Evolutionary conservation across 75 land plant genomes (phyloP).

Genomic region (Sequoiadendron giganteum): DNA sequence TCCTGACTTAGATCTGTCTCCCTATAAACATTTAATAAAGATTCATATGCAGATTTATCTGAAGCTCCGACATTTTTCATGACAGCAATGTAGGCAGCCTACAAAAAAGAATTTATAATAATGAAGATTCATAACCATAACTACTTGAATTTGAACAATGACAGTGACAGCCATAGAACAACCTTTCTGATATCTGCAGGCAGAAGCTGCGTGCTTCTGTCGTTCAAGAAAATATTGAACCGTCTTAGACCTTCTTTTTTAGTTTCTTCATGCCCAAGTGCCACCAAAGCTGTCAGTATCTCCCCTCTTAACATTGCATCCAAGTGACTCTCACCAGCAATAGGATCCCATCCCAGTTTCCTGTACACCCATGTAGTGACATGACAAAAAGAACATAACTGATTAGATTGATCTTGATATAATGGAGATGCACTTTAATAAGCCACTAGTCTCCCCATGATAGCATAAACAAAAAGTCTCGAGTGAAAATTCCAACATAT

Average conservation of each 20-base stretch:
- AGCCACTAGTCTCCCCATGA: not conserved
- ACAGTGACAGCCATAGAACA: constrained; percentile 5
- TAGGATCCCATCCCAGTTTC: constrained; percentile 91
- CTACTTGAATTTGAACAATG: not conserved
- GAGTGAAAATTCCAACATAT: not conserved
- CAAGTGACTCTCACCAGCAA: constrained; percentile 64
- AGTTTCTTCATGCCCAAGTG: constrained; percentile 70
- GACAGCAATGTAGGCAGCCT: constrained; percentile 92
- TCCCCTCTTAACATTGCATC: constrained; percentile 93
- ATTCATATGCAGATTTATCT: constrained; percentile 71
- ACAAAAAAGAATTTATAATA: constrained; percentile 14
- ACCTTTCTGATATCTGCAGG: constrained; percentile 94
- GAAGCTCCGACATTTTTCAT: constrained; percentile 60
- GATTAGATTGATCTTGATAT: not conserved
- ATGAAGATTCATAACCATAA: not conserved
- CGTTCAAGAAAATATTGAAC: constrained; percentile 73
- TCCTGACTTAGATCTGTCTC: constrained; percentile 94
- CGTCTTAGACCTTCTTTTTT: constrained; percentile 68
- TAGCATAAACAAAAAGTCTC: not conserved
- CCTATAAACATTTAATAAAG: constrained; percentile 66
- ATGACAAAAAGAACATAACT: not conserved
- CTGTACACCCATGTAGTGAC: constrained; percentile 27
- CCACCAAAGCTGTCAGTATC: constrained; percentile 67
- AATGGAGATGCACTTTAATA: not conserved
- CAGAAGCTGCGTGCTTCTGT: constrained; percentile 71